These are phyloP conservation scores for Cercis canadensis DNA, from an alignment of 306 rosid genomes.

Conservation along the genomic window DNA sequence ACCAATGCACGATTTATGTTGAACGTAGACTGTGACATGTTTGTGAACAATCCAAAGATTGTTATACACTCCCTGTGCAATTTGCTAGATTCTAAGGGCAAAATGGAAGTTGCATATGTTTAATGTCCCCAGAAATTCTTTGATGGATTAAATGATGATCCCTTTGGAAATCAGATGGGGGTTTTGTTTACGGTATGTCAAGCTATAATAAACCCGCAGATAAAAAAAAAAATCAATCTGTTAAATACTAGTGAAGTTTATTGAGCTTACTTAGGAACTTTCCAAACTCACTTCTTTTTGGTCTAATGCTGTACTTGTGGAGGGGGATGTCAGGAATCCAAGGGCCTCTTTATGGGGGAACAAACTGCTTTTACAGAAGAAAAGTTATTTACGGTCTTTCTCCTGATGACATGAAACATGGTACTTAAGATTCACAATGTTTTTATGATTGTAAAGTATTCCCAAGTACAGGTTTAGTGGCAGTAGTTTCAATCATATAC, in stretches of 20 bases:
- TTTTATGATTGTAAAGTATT: too few species aligned
- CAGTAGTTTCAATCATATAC: too few species aligned
- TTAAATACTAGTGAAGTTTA: too few species aligned
- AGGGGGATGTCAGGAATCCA: constrained; percentile 45
- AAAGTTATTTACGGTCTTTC: constrained; percentile 49
- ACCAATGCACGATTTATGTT: constrained; percentile 52
- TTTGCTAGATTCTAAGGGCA: constrained; percentile 21
- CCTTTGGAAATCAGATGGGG: constrained; percentile 40
- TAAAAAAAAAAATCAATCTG: too few species aligned
- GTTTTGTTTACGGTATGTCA: constrained; percentile 11
- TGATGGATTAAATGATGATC: constrained; percentile 47
- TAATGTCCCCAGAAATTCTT: constrained; percentile 49
- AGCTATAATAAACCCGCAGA: too few species aligned
- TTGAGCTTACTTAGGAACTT: too few species aligned
- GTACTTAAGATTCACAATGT: too few species aligned
- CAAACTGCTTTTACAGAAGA: constrained; percentile 45
- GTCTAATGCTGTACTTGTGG: neutral
- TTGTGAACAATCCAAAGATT: constrained; percentile 44
- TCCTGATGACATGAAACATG: constrained; percentile 15
- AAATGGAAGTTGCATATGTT: constrained; percentile 43
- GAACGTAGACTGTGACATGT: constrained; percentile 58
- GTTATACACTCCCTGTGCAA: constrained; percentile 48
- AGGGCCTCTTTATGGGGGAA: constrained; percentile 42
- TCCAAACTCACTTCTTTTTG: neutral
- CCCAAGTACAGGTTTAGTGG: too few species aligned